Conservation (phyloP, 2,329 filamentous ascomycete species). For the Penicillium sp. region DNA sequence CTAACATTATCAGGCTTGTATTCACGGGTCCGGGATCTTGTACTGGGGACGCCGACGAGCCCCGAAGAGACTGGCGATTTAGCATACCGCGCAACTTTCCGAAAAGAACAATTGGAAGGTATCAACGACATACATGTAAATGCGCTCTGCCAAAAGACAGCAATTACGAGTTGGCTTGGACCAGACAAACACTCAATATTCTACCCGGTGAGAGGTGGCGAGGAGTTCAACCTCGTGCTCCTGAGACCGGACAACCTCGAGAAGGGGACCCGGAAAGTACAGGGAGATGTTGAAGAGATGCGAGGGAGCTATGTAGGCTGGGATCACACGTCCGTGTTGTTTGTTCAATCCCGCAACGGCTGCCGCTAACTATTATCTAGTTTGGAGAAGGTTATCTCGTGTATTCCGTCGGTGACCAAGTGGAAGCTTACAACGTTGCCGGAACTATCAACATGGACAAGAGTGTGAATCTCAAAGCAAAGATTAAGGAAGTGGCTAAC, state of each 20-base stretch:
- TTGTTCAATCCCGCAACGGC: no score
- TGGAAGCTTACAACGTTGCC: slow-evolving; percentile 64
- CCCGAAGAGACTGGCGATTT: slow-evolving; percentile 65
- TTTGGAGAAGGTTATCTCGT: slow-evolving; percentile 42
- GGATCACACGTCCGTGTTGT: slow-evolving; percentile 55
- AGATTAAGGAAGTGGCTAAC: neutral
- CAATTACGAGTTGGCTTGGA: slow-evolving; percentile 66
- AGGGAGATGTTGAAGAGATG: slow-evolving; percentile 65
- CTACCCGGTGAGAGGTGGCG: slow-evolving; percentile 63
- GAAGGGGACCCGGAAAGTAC: slow-evolving; percentile 35
- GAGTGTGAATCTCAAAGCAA: slow-evolving; percentile 4
- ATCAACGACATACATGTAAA: slow-evolving; percentile 42
- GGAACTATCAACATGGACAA: slow-evolving; percentile 49
- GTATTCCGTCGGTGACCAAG: slow-evolving; percentile 64
- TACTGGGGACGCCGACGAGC: slow-evolving; percentile 46
- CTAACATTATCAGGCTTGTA: slow-evolving; percentile 18
- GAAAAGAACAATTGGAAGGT: slow-evolving; percentile 52
- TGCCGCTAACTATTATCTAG: slow-evolving; percentile 4
- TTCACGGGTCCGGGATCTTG: slow-evolving; percentile 18
- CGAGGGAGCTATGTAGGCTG: slow-evolving; percentile 61
- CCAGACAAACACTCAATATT: slow-evolving; percentile 64
- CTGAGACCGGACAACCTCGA: slow-evolving; percentile 60
- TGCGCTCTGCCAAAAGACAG: slow-evolving; percentile 53
- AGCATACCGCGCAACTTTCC: slow-evolving; percentile 65
- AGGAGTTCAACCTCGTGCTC: slow-evolving; percentile 68